phyloP scores from a whole-genome alignment of 176 grass and related monocot species.

The Ensete ventricosum region DNA sequence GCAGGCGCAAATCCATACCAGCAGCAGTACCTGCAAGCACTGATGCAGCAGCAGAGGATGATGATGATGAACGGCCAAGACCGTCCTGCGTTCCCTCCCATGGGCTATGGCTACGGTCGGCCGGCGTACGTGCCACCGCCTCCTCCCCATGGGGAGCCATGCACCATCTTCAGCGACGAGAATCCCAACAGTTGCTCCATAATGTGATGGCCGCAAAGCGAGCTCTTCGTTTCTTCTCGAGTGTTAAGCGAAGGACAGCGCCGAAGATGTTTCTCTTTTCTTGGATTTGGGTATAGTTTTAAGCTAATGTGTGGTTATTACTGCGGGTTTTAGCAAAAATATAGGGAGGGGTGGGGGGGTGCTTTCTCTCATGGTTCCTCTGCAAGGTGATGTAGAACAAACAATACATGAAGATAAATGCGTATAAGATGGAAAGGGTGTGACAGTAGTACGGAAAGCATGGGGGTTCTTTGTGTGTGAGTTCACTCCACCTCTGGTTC shows the following conservation, averaged over 20 bases:
- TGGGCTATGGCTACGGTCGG: slow-evolving; percentile 13
- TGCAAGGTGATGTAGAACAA: too few species aligned
- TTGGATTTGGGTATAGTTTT: not conserved
- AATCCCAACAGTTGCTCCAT: slow-evolving; percentile 26
- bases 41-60: slow-evolving; percentile 23
- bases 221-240: not conserved
- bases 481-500: too few species aligned
- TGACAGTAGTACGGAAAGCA: too few species aligned
- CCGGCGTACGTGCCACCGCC: not conserved
- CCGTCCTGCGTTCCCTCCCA: not conserved
- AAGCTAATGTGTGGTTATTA: not conserved
- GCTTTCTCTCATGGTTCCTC: too few species aligned
- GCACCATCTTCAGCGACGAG: slow-evolving; percentile 23
- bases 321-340: not conserved
- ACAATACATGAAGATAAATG: too few species aligned
- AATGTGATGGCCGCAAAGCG: slow-evolving; percentile 2
- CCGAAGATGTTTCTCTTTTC: not conserved
- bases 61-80: slow-evolving; percentile 25
- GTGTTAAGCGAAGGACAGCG: not conserved
- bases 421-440: too few species aligned
- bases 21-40: slow-evolving; percentile 17
- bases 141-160: not conserved
- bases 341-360: not conserved
- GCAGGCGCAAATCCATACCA: slow-evolving; percentile 19
- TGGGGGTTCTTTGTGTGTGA: too few species aligned